Evolutionary conservation across 2,329 filamentous ascomycete species (phyloP), one percentile per base, ranked within the genome.

Genomic region (Xylaria sp.): DNA sequence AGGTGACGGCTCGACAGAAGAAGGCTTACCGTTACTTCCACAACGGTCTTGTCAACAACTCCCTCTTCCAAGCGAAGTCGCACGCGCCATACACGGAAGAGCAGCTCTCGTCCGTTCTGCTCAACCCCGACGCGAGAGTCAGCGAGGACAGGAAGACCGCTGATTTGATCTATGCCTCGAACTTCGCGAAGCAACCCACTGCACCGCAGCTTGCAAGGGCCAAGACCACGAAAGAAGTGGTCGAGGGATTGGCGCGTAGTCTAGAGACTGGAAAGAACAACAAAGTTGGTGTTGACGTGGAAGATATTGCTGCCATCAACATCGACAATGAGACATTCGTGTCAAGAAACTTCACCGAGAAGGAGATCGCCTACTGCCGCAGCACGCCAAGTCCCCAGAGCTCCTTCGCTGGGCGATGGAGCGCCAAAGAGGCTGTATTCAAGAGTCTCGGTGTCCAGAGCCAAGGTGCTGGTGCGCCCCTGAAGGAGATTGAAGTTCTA

Each of bases 1-100:
- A 96, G 83, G 91, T 97, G 16, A 88, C 91, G 71, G 87, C 91
- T 46, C 86, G 94, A 65, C 95, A 99, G 77, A 97, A 97, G 91
- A 97, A 93, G 81, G 91, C 94, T 0, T 99, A 99, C 83, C 86
- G 94, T 65, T 97, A 91, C 85, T 96, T 95, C 87, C 95, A 99
- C 80, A 96, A 96, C 70, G 92, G 93, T 64, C 83, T 99, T 75
- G 92, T 97, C 83, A 97, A 96, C 83, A 97, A 99, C 82, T 91
- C 87, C 66, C 84, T 99, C 76, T 99, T 99, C 77, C 92, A 96
- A 64, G 92, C 95, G 75, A 99, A 99, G 86, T 83, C 84, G 72
- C 87, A 92, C 74, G 83, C 92, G 50, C 95, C 94, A 50, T 99
- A 97, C 79, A 87, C 86, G 51, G 91, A 97, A 57, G 87, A 90